Base-by-base conservation (phyloP, 2,329 filamentous ascomycete species). In the Lithohypha guttulata region DNA sequence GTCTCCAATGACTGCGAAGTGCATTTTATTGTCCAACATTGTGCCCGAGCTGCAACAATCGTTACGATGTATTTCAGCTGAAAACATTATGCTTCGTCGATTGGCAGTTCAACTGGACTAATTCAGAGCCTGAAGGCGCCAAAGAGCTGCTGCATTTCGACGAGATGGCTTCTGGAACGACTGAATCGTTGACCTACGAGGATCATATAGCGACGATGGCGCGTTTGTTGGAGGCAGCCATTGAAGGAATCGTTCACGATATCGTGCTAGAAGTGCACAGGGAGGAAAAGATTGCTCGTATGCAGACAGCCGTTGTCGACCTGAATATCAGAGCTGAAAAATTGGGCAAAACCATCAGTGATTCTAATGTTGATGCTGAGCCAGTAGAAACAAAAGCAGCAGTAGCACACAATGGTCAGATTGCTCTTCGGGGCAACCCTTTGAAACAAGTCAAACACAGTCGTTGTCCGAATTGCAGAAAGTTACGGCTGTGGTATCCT, bases 221-320 rank as follows among this genome's bases (percentile, higher is more conserved):
- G 5, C 60, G 63, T 25, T 68, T 78, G 39, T 58, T 78, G 49
- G 70, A 77, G 43, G 70, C 74, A 44, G 66, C 66, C 15, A 62
- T 79, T 29, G 65, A 72, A 51, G 75, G 71, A 51, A 72, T 77
- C 49, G 69, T 78, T 48, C 70, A 76, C 55, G 69, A 73, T 49
- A 66, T 74, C 17, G 69, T 75, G 39, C 61, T 74, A 20, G 65
- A 71, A 46, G 69, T 68, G 21, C 75, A 79, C 53, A 71, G 71
- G 45, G 64, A 71, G 42, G 74, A 78, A 55, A 77, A 77, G 58
- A 59, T 71, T 44, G 65, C 74, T 28, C 69, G 74, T 42, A 73
- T 73, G 68, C 67, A 68, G 59, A 59, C 70, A 51, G 59, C 70
- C 43, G 56, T 65, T 19, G 53, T 65, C 17, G 44, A 61, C 28